Base-by-base conservation (phyloP, 192 early-diverging fungal species). In the Rhizophlyctis rosea region DNA sequence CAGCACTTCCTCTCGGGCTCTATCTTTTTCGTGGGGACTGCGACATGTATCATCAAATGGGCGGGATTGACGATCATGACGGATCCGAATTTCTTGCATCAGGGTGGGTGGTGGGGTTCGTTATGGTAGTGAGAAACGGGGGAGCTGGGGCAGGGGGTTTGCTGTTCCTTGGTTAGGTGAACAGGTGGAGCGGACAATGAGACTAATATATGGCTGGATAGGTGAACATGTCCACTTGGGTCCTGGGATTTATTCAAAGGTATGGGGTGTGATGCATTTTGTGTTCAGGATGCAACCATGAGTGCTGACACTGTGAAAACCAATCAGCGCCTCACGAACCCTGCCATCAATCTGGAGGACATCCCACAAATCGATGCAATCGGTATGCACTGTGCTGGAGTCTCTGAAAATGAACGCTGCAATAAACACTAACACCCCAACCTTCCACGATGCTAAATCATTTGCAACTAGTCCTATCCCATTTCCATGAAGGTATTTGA, bases 211-310 rank as follows among this genome's bases (percentile, higher is more conserved):
- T n/a, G n/a, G n/a, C n/a, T n/a, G n/a, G n/a, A n/a, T n/a, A 54
- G 53, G 53, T 29, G 53, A 54, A 4, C 53, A 54, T 54, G 53
- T 54, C 18, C 53, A 54, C 30, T 16, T 54, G 25, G 53, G 53
- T 2, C 53, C 53, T 25, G 53, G 53, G 3, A 54, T 54, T 16
- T 54, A 54, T 29, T 54, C 53, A 13, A 54, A 54, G n/a, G n/a
- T n/a, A n/a, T n/a, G n/a, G n/a, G n/a, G n/a, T n/a, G n/a, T n/a
- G n/a, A n/a, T n/a, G n/a, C n/a, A n/a, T n/a, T n/a, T n/a, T n/a
- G n/a, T n/a, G n/a, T n/a, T n/a, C n/a, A n/a, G n/a, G n/a, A n/a
- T n/a, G n/a, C n/a, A n/a, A n/a, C n/a, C n/a, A n/a, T n/a, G n/a
- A n/a, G n/a, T n/a, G n/a, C n/a, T n/a, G n/a, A n/a, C n/a, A n/a